Evolutionary conservation across 2,329 filamentous ascomycete genomes (phyloP), one percentile per base, ranked within the genome.

Genomic region (Aphanoascus verrucosus): DNA sequence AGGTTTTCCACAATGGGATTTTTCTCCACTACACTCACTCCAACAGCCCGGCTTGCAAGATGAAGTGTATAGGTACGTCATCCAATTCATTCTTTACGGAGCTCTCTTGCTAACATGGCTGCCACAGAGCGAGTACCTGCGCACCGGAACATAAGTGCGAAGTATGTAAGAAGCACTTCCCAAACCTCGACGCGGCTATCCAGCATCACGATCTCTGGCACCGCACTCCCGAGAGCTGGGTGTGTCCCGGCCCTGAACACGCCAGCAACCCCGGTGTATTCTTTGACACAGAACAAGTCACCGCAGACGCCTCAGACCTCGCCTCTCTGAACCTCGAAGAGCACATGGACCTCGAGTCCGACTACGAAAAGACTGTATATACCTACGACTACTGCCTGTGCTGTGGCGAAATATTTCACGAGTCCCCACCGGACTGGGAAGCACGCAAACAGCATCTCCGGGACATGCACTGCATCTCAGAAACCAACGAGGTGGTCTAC

Each of bases 161-260:
- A 15, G 38, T 32, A 7, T 55, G 53, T 28, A 41, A 51, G 14
- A 55, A 45, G n/a, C 46, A 40, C n/a, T 49, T 55, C 42, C 40
- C 46, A 7, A 41, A 55, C 23, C 14, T 35, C n/a, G 38, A 47
- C 23, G 15, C 43, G 23, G 49, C 45, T 20, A 41, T 44, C 15
- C 40, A 49, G 19, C 53, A 57, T 42, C 45, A 42, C 41, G 45
- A 51, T 9, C 41, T 55, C 35, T 57, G 56, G 56, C 53, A 57
- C 45, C n/a, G 7, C 12, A 47, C 43, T 3, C 56, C 47, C 15
- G 35, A 43, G n/a, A 49, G 32, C 49, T 57, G 53, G 53, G 43
- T 44, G 6, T 55, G 56, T 28, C 53, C 53, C n/a, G 47, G 46
- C 14, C 37, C 53, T 15, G 49, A 52, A 31, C 49, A 52, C 9